A percentile compares a stretch with the other conserved stretches of the same genome.
phyloP scores from a whole-genome alignment of 164 flowering plant species.

The Umbilicus rupestris region DNA sequence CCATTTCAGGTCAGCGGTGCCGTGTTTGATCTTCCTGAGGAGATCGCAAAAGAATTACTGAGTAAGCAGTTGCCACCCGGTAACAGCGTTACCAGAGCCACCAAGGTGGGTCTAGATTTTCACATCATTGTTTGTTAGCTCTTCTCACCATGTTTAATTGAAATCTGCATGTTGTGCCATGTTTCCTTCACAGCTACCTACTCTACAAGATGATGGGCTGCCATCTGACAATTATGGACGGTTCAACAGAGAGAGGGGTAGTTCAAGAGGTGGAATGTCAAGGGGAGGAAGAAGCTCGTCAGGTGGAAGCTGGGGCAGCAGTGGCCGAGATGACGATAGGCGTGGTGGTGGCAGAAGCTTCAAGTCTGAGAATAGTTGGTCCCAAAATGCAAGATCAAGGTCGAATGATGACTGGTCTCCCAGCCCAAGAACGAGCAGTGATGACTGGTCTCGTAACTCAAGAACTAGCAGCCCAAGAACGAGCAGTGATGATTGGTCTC shows the following conservation, averaged over 20 bases:
- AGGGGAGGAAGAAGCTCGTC: constrained; percentile 7
- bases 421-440: constrained; percentile 5
- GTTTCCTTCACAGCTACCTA: constrained; percentile 7
- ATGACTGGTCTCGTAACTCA: constrained; percentile 8
- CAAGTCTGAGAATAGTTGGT: constrained; percentile 6
- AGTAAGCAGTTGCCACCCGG: constrained; percentile 7
- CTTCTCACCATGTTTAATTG: not conserved
- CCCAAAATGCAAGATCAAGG: constrained; percentile 2
- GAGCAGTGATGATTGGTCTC: constrained; percentile 7
- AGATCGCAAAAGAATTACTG: constrained; percentile 5
- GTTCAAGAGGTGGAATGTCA: constrained; percentile 3
- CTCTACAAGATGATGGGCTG: constrained; percentile 5
- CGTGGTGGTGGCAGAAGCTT: constrained; percentile 8
- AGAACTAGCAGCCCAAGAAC: constrained; percentile 4
- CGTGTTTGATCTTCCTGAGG: constrained; percentile 8
- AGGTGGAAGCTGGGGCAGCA: not conserved
- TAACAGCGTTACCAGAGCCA: not conserved
- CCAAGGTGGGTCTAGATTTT: not conserved
- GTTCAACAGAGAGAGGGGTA: constrained; percentile 1
- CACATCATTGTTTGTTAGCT: not conserved
- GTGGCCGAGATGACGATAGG: constrained; percentile 7
- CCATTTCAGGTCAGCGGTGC: constrained; percentile 7
- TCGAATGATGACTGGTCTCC: constrained; percentile 2
- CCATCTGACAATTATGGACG: constrained; percentile 4
- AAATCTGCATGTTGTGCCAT: not conserved